phyloP scores from a whole-genome alignment of 768 basidiomycete genomes.

The Boletus sp. region DNA sequence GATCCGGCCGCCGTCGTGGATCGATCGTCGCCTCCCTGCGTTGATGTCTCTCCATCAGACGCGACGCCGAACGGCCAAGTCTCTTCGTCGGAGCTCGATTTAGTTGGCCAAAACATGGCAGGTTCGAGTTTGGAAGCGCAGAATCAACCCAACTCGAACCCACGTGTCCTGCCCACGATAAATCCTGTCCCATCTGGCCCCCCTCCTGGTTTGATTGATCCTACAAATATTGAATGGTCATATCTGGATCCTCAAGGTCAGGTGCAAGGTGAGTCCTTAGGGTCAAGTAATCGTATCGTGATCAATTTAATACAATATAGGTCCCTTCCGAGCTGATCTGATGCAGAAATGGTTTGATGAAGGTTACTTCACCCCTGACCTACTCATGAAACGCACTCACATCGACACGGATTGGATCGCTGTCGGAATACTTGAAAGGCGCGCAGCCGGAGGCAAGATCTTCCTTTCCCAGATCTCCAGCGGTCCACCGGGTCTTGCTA shows the following conservation, averaged over 20 bases:
- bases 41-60: conserved; percentile 8
- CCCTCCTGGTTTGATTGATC: conserved; percentile 50
- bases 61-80: conserved; percentile 3
- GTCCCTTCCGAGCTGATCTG: conserved; percentile 81
- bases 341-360: conserved; percentile 97
- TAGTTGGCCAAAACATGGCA: conserved; percentile 10
- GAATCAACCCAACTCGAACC: conserved; percentile 3
- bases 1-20: conserved; percentile 7
- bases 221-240: conserved; percentile 74
- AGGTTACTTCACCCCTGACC: conserved; percentile 79
- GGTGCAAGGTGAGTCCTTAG: conserved; percentile 65
- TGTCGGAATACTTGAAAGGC: conserved; percentile 55
- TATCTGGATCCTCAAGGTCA: conserved; percentile 92
- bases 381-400: conserved; percentile 80
- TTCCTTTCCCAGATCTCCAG: conserved; percentile 54
- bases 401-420: conserved; percentile 66
- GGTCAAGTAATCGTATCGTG: neutral
- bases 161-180: conserved; percentile 4
- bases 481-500: conserved; percentile 53
- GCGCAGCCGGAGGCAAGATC: conserved; percentile 51
- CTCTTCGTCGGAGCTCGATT: conserved; percentile 8
- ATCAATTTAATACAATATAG: conserved; percentile 37
- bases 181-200: conserved; percentile 29
- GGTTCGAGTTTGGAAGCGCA: conserved; percentile 15
- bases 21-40: conserved; percentile 11